Conservation (phyloP, 805 yeast genomes). For the Scheffersomyces amazonensis region DNA sequence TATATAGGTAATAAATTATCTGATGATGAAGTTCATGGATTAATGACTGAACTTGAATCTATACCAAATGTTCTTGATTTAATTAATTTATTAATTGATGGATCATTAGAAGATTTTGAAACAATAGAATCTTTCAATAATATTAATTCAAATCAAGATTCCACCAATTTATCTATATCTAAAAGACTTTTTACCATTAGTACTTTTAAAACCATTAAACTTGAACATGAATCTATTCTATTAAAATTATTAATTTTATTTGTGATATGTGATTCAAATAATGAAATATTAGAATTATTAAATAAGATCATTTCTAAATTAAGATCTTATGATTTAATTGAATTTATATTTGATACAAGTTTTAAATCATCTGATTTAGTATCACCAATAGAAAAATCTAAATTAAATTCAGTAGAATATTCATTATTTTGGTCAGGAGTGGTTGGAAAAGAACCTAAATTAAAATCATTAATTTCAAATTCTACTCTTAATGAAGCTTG, state of each 20-base stretch:
- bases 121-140: slow-evolving; percentile 2
- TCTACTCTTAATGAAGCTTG: slow-evolving; percentile 21
- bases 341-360: slow-evolving; percentile 23
- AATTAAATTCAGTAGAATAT: slow-evolving; percentile 12
- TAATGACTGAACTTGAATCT: slow-evolving; percentile 19
- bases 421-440: slow-evolving; percentile 30
- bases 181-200: slow-evolving; percentile 20
- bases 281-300: slow-evolving; percentile 19
- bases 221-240: slow-evolving; percentile 26
- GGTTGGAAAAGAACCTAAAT: slow-evolving; percentile 15
- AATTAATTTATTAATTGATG: slow-evolving; percentile 19
- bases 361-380: slow-evolving; percentile 11
- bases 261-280: slow-evolving; percentile 30
- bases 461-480: slow-evolving; percentile 14
- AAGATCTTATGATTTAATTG: slow-evolving; percentile 18
- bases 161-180: slow-evolving; percentile 15
- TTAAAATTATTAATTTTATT: slow-evolving; percentile 27
- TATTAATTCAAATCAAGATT: neutral
- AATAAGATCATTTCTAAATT: slow-evolving; percentile 22
- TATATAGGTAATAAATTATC: slow-evolving; percentile 10
- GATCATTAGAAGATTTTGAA: slow-evolving; percentile 2
- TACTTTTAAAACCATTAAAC: slow-evolving; percentile 26
- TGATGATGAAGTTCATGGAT: slow-evolving; percentile 16
- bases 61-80: slow-evolving; percentile 24
- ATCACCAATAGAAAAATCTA: slow-evolving; percentile 11